Evolutionary conservation across 2,329 filamentous ascomycete species (phyloP), one percentile per base, ranked within the genome.

Genomic region (Ceratocystis diversiconidia): DNA sequence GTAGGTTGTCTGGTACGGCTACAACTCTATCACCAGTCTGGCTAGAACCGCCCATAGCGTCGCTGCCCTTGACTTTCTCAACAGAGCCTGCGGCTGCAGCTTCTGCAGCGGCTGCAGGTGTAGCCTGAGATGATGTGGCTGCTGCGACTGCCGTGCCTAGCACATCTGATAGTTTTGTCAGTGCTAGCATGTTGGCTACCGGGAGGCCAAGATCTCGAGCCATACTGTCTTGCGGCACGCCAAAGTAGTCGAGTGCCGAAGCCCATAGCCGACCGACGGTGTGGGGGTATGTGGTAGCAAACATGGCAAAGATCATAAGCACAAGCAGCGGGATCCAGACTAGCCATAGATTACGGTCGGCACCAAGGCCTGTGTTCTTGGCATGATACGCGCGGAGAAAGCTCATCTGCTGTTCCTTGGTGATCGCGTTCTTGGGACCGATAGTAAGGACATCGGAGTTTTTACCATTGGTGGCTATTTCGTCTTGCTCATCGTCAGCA

Each of bases 311-410:
- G 59, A 76, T 70, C 66, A 78, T 74, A 63, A 76, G 68, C 30
- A 76, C 68, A n/a, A 79, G 73, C 22, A 77, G 72, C 15, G 76
- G 76, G 69, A 78, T 77, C 85, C 85, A 88, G 70, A 88, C 79
- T 70, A 86, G 85, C 76, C 85, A 87, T 59, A 88, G 76, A 72
- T 86, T 86, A 70, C 80, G 80, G 71, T 88, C 85, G 67, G 81
- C 82, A 69, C 82, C 80, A 67, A 86, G 75, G 67, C 79, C 80
- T 79, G 86, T 87, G 70, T 85, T 76, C 72, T 83, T 85, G 72
- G 80, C 79, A 65, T 84, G 81, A 68, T 84, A 82, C 30, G 80
- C 83, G 63, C 82, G 76, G 57, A 85, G 77, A 68, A 87, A 78
- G 69, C 82, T 82, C 69, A 85, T 83, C 72, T 85, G 83, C 72